These are phyloP conservation scores for Haplosporangium sp. DNA, from an alignment of 371 early-diverging fungal genomes.

Conservation along the genomic window DNA sequence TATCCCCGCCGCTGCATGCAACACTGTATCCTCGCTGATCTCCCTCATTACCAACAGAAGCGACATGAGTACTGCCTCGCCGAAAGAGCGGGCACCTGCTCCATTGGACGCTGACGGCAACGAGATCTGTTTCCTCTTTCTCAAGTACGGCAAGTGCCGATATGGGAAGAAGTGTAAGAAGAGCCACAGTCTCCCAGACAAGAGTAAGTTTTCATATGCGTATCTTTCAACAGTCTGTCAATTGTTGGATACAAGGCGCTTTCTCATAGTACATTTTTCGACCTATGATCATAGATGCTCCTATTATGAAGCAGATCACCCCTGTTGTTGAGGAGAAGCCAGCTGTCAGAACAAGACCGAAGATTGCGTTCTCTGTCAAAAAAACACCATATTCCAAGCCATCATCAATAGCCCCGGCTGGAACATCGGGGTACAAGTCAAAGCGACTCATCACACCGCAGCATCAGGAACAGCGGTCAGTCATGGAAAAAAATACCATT, in stretches of 20 bases:
- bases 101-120: conserved; percentile 44
- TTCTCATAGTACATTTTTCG: no score
- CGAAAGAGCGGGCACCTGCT: conserved; percentile 13
- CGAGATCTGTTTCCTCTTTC: conserved; percentile 44
- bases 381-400: conserved; percentile 15
- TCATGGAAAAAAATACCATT: no score
- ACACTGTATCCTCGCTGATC: no score
- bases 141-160: conserved; percentile 53
- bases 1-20: no score
- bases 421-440: no score
- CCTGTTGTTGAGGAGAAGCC: conserved; percentile 5
- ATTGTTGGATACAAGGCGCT: no score
- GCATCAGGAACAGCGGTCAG: background rate
- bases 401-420: background rate
- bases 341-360: conserved; percentile 14
- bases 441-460: no score
- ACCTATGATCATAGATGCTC: conserved; percentile 29
- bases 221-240: background rate
- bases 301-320: conserved; percentile 16
- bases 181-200: conserved; percentile 41
- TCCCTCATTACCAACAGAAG: conserved; percentile 4
- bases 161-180: conserved; percentile 51
- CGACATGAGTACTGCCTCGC: conserved; percentile 15
- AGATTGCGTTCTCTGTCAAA: conserved; percentile 23
- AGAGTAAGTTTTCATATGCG: conserved; percentile 9